These are phyloP conservation scores for Coriaria nepalensis DNA, from an alignment of 306 rosid genomes.

Conservation along the genomic window DNA sequence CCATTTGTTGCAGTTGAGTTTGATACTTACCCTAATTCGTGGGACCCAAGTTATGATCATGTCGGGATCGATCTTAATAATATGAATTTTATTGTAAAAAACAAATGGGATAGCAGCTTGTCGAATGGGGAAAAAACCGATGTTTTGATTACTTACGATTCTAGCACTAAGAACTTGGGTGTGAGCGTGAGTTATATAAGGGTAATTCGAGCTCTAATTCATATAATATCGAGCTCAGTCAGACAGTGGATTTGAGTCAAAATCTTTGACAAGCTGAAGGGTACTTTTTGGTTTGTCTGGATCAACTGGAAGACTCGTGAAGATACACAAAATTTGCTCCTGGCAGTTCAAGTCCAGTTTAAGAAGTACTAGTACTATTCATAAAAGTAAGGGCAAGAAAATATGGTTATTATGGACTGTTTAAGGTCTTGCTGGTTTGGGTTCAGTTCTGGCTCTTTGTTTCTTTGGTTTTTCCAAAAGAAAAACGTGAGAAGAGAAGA, in stretches of 20 bases:
- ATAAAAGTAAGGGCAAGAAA: neutral
- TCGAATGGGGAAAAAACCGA: neutral
- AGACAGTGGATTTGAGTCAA: constrained; percentile 3
- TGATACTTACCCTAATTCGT: neutral
- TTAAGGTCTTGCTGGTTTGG: neutral
- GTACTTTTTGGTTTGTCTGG: constrained; percentile 16
- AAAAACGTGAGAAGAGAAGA: neutral
- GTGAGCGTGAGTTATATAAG: constrained; percentile 9
- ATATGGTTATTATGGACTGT: neutral
- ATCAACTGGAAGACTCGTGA: constrained; percentile 2
- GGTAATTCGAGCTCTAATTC: no score
- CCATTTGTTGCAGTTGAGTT: constrained; percentile 18
- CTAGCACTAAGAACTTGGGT: constrained; percentile 13
- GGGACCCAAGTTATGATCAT: constrained; percentile 10
- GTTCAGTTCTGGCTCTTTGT: constrained; percentile 1
- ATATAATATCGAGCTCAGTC: no score
- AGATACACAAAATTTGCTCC: constrained; percentile 3
- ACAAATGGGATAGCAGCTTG: constrained; percentile 9
- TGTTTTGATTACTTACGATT: constrained; percentile 14
- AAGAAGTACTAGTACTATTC: neutral
- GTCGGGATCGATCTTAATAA: constrained; percentile 14
- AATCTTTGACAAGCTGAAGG: constrained; percentile 10
- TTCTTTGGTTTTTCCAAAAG: constrained; percentile 4
- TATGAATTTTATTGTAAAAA: no score
- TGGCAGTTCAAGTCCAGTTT: constrained; percentile 13